Evolutionary conservation across 768 basidiomycete species (phyloP), one percentile per base, ranked within the genome.

Genomic region (Steccherinum ochraceum): DNA sequence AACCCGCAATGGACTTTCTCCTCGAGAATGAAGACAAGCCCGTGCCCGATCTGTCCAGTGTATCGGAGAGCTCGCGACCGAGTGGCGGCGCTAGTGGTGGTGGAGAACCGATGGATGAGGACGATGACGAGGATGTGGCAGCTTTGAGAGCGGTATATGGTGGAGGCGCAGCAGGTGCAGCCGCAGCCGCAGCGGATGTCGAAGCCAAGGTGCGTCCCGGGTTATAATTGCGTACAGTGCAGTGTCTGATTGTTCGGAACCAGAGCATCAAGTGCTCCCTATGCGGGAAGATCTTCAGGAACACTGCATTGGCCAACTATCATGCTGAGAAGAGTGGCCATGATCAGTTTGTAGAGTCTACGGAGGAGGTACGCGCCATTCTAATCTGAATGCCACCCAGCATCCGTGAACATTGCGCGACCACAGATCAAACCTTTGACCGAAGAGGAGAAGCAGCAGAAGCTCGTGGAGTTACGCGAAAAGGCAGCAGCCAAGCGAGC

Each of bases 251-350:
- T n/a, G n/a, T n/a, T n/a, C n/a, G n/a, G n/a, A n/a, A n/a, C 5
- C 46, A 89, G 86, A 90, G 86, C 62, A 89, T 93, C 71, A 88
- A 83, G 69, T 93, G 90, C 63, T 76, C 81, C 4, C 66, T 86
- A 60, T 95, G 93, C 65, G 81, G 84, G 53, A 96, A 96, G 71
- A 74, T 81, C 20, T 96, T 96, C 75, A 72, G 73, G 61, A 93
- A 90, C 58, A 86, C 89, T 0, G 89, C 89, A 2, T 72, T 95
- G 13, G 94, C 91, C 12, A 89, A 90, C 57, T 95, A 82, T 67
- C 94, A 96, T 60, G 94, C 93, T 0, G 92, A 94, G 67, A 93
- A 93, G 73, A 89, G 84, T 57, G 95, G 95, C 0, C 95, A 99
- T 64, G 85, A 92, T 66, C 84, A 93, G 57, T 98, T 97, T 56